Evolutionary conservation across 306 rosid genomes (phyloP).

Genomic region (Cucumis sativus): DNA sequence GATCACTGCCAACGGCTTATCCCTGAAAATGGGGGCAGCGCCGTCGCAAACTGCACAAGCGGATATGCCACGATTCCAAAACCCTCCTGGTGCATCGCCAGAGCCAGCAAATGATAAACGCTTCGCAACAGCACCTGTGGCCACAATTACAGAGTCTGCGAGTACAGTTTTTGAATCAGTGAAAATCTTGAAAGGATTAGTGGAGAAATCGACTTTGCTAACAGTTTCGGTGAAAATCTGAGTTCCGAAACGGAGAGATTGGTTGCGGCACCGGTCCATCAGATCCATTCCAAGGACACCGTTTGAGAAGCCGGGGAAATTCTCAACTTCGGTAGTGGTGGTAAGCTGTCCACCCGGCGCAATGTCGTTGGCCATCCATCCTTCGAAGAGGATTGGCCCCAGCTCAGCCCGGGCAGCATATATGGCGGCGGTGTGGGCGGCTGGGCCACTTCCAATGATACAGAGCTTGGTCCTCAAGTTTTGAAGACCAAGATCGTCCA

Average conservation of each 20-base stretch:
- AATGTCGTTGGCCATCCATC: conserved; percentile 84
- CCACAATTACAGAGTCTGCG: conserved; percentile 24
- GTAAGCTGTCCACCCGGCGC: conserved; percentile 91
- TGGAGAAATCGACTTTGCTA: conserved; percentile 51
- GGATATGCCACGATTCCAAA: conserved; percentile 75
- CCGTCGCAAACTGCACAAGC: conserved; percentile 89
- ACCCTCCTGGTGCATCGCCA: conserved; percentile 47
- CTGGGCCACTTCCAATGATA: conserved; percentile 86
- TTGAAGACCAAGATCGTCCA: conserved; percentile 23
- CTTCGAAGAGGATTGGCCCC: conserved; percentile 71
- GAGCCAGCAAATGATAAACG: conserved; percentile 46
- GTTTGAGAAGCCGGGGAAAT: conserved; percentile 71
- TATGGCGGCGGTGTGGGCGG: conserved; percentile 74
- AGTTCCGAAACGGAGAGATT: conserved; percentile 67
- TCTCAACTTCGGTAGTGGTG: conserved; percentile 79
- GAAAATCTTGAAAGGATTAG: conserved; percentile 46
- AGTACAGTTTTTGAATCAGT: conserved; percentile 36
- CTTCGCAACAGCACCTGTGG: conserved; percentile 82
- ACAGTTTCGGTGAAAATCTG: conserved; percentile 68
- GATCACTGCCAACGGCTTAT: conserved; percentile 59
- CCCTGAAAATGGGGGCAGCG: conserved; percentile 65
- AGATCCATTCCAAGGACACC: conserved; percentile 66
- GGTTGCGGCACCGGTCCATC: conserved; percentile 56
- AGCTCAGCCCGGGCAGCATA: conserved; percentile 84
- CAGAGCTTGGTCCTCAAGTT: conserved; percentile 50